Evolutionary conservation across 208 protist species (phyloP), one percentile per base, ranked within the genome.

Genomic region (Trypanosoma cruzi): DNA sequence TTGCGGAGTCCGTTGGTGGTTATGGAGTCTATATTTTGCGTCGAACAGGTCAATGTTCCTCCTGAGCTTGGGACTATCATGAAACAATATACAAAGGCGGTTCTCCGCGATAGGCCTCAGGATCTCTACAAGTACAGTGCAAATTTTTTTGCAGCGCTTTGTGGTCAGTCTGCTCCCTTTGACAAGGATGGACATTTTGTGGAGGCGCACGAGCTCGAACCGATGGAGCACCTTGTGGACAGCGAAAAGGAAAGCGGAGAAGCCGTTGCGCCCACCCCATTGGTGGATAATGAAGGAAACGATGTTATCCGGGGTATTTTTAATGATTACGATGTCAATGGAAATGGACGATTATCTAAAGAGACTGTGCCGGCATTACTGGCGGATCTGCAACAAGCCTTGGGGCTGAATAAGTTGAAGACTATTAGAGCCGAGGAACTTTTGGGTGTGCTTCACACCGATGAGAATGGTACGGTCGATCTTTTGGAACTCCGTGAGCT

Each of bases 31-130:
- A 95, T 97, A 76, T 97, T 92, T 68, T 94, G 86, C 49, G 86
- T 86, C 57, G 90, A 97, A 29, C 93, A 97, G 49, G 81, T 97
- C 2, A 86, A 93, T 64, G 85, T 97, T 37, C 93, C 93, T 28
- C 82, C 87, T 3, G 90, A 97, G 62, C 70, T 97, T 46, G 93
- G 89, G 29, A 93, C 90, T 20, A 92, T 97, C 37, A 90, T 97
- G 84, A 97, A 96, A 68, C 90, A 97, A 64, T 97, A 95, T 77
- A 96, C 93, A 3, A 97, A 97, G 44, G 93, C 90, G 44, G 87
- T 96, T 3, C 80, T 97, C 11, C 81, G 91, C 8, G 90, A 95
- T 68, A 85, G 85, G 34, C 89, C 90, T 0, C 79, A 79, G 32
- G 87, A 95, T 69, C 62, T 96, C 6, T 95, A 95, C 80, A 96